phyloP scores from a whole-genome alignment of 2,329 filamentous ascomycete genomes.

The Phoma sp. region DNA sequence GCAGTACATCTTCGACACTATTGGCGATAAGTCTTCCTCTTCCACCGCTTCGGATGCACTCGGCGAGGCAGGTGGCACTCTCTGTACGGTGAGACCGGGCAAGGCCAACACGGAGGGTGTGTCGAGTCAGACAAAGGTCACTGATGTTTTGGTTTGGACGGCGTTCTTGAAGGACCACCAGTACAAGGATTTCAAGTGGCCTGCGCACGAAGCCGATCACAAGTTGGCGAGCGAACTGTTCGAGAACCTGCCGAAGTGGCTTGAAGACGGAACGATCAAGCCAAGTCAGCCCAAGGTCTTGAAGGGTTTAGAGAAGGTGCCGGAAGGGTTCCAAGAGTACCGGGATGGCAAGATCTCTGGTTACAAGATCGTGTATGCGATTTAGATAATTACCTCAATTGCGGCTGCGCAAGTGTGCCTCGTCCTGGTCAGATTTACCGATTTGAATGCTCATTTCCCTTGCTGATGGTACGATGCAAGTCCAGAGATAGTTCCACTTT shows the following conservation, averaged over 20 bases:
- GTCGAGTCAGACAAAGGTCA: constrained; percentile 42
- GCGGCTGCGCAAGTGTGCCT: too few relatives aligned
- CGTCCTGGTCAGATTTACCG: too few relatives aligned
- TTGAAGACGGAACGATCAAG: constrained; percentile 46
- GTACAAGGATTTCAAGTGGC: constrained; percentile 48
- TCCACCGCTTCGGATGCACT: constrained; percentile 41
- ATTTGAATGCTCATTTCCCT: too few relatives aligned
- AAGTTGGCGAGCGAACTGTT: constrained; percentile 48
- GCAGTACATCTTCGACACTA: constrained; percentile 52
- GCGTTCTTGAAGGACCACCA: constrained; percentile 51
- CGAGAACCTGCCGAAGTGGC: constrained; percentile 44
- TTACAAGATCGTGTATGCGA: constrained; percentile 52
- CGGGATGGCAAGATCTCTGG: constrained; percentile 50
- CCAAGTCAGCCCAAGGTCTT: constrained; percentile 44
- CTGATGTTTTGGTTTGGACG: constrained; percentile 54
- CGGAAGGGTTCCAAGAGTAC: constrained; percentile 48
- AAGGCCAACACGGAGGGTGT: constrained; percentile 51
- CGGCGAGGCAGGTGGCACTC: constrained; percentile 4
- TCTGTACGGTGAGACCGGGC: constrained; percentile 54
- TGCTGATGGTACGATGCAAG: too few relatives aligned
- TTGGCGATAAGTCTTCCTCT: constrained; percentile 51
- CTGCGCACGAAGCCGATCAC: constrained; percentile 49
- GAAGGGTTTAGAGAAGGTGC: constrained; percentile 43
- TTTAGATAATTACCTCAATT: neutral
- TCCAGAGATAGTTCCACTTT: too few relatives aligned